These are phyloP conservation scores for Mimosa bimucronata DNA, from an alignment of 306 rosid genomes.

Conservation along the genomic window DNA sequence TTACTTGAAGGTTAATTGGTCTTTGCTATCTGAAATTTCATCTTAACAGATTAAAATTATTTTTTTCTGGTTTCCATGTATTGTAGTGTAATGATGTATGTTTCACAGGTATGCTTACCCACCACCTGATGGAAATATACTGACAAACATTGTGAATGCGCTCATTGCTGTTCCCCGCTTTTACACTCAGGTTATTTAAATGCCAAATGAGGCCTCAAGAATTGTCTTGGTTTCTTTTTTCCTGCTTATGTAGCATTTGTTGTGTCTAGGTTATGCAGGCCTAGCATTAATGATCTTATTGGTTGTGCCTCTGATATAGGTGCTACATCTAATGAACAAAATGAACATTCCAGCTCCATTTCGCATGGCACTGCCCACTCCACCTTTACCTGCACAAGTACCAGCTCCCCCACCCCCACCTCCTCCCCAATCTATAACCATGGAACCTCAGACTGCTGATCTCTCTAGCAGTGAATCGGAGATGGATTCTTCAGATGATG, in stretches of 20 bases:
- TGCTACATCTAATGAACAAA: slow-evolving; percentile 96
- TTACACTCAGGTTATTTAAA: slow-evolving; percentile 78
- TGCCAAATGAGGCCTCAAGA: slow-evolving; percentile 24
- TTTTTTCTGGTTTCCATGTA: slow-evolving; percentile 36
- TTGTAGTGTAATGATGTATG: slow-evolving; percentile 26
- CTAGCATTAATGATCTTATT: slow-evolving; percentile 29
- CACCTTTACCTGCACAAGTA: slow-evolving; percentile 83
- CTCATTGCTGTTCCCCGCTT: slow-evolving; percentile 94
- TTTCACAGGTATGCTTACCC: slow-evolving; percentile 88
- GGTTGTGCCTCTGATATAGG: slow-evolving; percentile 54
- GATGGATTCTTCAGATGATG: slow-evolving; percentile 98
- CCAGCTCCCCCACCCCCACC: slow-evolving; percentile 59
- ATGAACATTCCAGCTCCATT: slow-evolving; percentile 98
- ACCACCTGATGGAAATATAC: slow-evolving; percentile 93
- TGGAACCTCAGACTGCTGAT: slow-evolving; percentile 52
- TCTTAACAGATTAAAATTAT: slow-evolving; percentile 11
- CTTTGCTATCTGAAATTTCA: slow-evolving; percentile 4
- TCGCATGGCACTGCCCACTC: slow-evolving; percentile 93
- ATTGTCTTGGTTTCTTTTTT: slow-evolving; percentile 27
- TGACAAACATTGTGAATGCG: slow-evolving; percentile 91
- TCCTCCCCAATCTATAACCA: slow-evolving; percentile 46
- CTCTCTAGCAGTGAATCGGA: slow-evolving; percentile 85
- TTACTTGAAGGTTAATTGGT: slow-evolving; percentile 5
- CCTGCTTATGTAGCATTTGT: slow-evolving; percentile 28
- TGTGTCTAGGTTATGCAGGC: slow-evolving; percentile 26